phyloP scores from a whole-genome alignment of 2,329 filamentous ascomycete genomes.

The Niveomyces coronatus region DNA sequence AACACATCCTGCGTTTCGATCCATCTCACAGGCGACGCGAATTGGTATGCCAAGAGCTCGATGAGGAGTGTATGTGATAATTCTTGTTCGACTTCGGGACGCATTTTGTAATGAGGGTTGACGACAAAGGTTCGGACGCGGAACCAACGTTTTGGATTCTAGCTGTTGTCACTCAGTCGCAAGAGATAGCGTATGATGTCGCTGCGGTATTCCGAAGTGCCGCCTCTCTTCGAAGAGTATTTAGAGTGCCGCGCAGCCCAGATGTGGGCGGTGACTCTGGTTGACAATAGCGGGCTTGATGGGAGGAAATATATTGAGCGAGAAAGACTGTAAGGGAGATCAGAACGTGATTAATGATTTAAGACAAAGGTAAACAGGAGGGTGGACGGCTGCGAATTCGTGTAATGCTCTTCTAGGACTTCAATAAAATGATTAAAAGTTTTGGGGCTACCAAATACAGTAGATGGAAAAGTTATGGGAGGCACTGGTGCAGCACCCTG shows the following conservation, averaged over 20 bases:
- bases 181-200: not conserved
- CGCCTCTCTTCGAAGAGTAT: not conserved
- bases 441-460: too few species aligned
- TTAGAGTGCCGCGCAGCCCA: slow-evolving; percentile 11
- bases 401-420: too few species aligned
- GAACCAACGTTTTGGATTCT: not conserved
- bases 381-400: too few species aligned
- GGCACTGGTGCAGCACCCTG: too few species aligned
- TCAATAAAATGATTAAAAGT: too few species aligned
- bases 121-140: slow-evolving; percentile 7
- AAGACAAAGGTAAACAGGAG: slow-evolving; percentile 9
- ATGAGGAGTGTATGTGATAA: slow-evolving; percentile 96
- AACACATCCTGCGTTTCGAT: slow-evolving; percentile 99
- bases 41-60: slow-evolving; percentile 98
- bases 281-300: slow-evolving; percentile 4
- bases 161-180: not conserved
- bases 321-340: slow-evolving; percentile 15
- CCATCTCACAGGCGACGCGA: slow-evolving; percentile 97
- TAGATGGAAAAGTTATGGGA: too few species aligned
- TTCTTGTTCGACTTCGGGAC: slow-evolving; percentile 98
- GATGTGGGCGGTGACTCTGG: slow-evolving; percentile 8
- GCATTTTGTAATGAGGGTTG: slow-evolving; percentile 52
- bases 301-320: too few species aligned
- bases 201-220: too few species aligned
- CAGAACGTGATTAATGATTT: slow-evolving; percentile 15